phyloP scores from a whole-genome alignment of 1,284 basidiomycete species.

The Irpex rosettiformis region DNA sequence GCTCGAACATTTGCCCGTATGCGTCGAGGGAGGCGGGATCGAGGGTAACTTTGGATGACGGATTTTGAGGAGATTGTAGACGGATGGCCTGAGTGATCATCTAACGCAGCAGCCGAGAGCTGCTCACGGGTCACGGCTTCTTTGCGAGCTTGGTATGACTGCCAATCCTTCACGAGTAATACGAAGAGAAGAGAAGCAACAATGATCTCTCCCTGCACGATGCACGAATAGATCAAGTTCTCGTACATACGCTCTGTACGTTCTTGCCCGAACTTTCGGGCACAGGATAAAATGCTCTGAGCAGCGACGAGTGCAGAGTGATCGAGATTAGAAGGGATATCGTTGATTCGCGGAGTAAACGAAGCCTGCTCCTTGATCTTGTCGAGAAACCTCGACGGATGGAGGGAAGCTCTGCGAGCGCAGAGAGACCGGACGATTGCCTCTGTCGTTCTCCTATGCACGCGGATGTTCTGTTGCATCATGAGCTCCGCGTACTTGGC shows the following conservation, averaged over 20 bases:
- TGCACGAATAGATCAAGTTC: slow-evolving; percentile 54
- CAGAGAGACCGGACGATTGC: slow-evolving; percentile 37
- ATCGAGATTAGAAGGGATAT: slow-evolving; percentile 21
- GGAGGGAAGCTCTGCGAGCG: slow-evolving; percentile 17
- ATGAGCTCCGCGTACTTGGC: slow-evolving; percentile 45
- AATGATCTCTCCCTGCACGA: slow-evolving; percentile 74
- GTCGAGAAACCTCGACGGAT: background rate
- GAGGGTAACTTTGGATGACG: background rate
- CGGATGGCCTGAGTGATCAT: background rate
- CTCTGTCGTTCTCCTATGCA: slow-evolving; percentile 47
- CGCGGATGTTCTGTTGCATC: slow-evolving; percentile 45
- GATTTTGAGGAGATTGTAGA: background rate
- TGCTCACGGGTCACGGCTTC: slow-evolving; percentile 5
- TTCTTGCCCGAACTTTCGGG: slow-evolving; percentile 50
- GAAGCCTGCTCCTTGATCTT: background rate
- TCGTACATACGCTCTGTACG: slow-evolving; percentile 59
- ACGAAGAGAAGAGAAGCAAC: slow-evolving; percentile 67
- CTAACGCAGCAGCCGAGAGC: background rate
- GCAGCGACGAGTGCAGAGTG: slow-evolving; percentile 45
- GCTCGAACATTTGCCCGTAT: background rate
- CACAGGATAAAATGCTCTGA: slow-evolving; percentile 47
- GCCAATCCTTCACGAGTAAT: slow-evolving; percentile 61
- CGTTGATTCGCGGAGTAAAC: background rate
- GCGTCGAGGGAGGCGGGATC: no score
- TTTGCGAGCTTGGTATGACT: slow-evolving; percentile 30